Evolutionary conservation across 1,139 yeast genomes (phyloP).

Genomic region (Geotrichum bryndzae): DNA sequence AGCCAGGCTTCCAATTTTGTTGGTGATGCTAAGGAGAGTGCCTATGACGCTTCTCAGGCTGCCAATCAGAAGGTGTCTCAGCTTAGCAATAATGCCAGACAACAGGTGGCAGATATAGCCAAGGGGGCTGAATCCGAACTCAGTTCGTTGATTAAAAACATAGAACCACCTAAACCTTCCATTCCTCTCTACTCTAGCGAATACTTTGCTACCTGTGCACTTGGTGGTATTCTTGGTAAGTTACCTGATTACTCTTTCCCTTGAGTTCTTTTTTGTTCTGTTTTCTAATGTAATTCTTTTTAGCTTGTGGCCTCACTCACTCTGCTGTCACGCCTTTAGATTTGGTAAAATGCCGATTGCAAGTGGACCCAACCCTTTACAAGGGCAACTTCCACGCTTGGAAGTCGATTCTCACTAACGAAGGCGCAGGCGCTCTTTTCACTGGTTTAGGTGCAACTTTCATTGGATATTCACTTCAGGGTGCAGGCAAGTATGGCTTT

Average conservation of each 20-base stretch:
- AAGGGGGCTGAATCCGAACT: constrained; percentile 30
- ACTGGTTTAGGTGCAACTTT: constrained; percentile 90
- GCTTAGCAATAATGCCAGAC: constrained; percentile 23
- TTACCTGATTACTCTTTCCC: constrained; percentile 39
- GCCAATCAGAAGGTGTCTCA: neutral
- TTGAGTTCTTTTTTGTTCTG: neutral
- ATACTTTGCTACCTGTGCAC: constrained; percentile 64
- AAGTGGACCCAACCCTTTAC: constrained; percentile 69
- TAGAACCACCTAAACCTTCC: constrained; percentile 44
- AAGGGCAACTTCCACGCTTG: constrained; percentile 73
- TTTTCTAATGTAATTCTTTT: neutral
- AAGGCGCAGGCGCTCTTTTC: constrained; percentile 67
- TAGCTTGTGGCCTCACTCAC: constrained; percentile 94
- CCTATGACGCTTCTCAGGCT: neutral
- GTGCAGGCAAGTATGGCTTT: constrained; percentile 94
- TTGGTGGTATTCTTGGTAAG: constrained; percentile 86
- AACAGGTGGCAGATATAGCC: constrained; percentile 26
- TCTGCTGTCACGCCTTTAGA: constrained; percentile 88
- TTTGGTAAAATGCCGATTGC: constrained; percentile 86
- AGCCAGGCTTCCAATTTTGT: neutral
- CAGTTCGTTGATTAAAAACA: constrained; percentile 28
- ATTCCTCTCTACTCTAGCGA: neutral
- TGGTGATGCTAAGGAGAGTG: neutral
- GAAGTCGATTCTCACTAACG: constrained; percentile 60
- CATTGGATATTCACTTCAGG: constrained; percentile 87